phyloP scores from a whole-genome alignment of 768 basidiomycete species.

The Naganishia kalamii region DNA sequence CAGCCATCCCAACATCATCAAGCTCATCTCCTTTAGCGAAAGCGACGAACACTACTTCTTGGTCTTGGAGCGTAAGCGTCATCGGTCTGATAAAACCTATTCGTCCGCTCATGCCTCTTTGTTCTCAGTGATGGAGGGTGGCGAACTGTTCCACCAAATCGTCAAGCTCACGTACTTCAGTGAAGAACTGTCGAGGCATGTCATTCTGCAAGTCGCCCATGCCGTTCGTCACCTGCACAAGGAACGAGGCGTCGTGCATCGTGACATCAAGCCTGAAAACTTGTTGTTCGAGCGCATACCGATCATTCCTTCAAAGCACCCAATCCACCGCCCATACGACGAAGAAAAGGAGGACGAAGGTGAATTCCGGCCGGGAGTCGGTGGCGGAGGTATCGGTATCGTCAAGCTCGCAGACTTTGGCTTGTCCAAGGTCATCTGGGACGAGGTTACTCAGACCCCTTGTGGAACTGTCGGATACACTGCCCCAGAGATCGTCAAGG shows the following conservation, averaged over 20 bases:
- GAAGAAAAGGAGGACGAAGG: conserved; percentile 99
- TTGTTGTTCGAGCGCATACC: conserved; percentile 88
- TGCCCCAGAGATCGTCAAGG: conserved; percentile 98
- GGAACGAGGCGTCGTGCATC: conserved; percentile 94
- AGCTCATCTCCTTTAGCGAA: conserved; percentile 85
- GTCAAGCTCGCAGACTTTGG: conserved; percentile 99
- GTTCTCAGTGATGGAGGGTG: conserved; percentile 72
- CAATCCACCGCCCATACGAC: conserved; percentile 77
- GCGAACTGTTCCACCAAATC: conserved; percentile 97
- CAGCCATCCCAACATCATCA: conserved; percentile 85
- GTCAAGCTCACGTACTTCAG: conserved; percentile 99
- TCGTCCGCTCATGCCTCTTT: conserved; percentile 47
- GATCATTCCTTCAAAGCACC: conserved; percentile 73
- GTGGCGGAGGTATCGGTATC: conserved; percentile 92
- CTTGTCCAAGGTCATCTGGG: conserved; percentile 94
- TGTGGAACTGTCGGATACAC: conserved; percentile 99
- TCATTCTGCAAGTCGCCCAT: conserved; percentile 83
- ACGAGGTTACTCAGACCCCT: conserved; percentile 97
- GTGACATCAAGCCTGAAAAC: conserved; percentile 98
- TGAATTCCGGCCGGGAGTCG: conserved; percentile 82
- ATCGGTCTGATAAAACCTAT: neutral
- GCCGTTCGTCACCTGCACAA: conserved; percentile 95
- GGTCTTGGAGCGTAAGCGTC: conserved; percentile 66
- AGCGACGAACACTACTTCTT: conserved; percentile 89
- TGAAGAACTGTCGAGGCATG: conserved; percentile 92